A percentile compares a stretch with the other conserved stretches of the same genome.
phyloP scores from a whole-genome alignment of 805 yeast species.

The Saturnispora sanitii region DNA sequence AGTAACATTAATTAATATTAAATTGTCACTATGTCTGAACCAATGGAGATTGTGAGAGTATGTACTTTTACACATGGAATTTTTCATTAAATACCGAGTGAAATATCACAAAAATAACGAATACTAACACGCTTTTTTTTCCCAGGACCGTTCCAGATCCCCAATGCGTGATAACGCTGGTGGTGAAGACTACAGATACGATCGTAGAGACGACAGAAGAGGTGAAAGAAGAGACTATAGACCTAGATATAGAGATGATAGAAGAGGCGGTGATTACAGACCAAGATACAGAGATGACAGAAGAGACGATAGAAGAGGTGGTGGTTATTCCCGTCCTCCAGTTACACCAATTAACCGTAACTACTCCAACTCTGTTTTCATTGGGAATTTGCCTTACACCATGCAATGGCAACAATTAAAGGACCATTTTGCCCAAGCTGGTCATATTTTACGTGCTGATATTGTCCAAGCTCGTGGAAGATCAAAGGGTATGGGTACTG shows the following conservation, averaged over 20 bases:
- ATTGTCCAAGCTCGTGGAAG: slow-evolving; percentile 70
- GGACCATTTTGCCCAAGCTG: slow-evolving; percentile 48
- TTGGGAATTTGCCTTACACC: slow-evolving; percentile 65
- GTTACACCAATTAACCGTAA: slow-evolving; percentile 39
- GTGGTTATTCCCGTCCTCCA: slow-evolving; percentile 9
- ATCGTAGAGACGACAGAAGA: slow-evolving; percentile 20
- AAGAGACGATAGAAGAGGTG: slow-evolving; percentile 21
- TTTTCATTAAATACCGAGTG: background rate
- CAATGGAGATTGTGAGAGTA: slow-evolving; percentile 58
- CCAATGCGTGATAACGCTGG: slow-evolving; percentile 20
- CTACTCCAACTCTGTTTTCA: slow-evolving; percentile 58
- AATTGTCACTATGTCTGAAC: slow-evolving; percentile 34
- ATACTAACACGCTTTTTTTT: background rate
- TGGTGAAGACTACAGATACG: slow-evolving; percentile 10
- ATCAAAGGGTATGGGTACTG: slow-evolving; percentile 86
- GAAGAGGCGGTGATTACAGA: slow-evolving; percentile 8
- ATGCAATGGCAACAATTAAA: slow-evolving; percentile 50
- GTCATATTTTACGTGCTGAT: slow-evolving; percentile 71
- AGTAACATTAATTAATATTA: background rate
- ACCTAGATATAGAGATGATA: slow-evolving; percentile 8
- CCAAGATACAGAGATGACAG: slow-evolving; percentile 15
- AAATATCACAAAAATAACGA: too few relatives aligned
- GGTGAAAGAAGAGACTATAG: slow-evolving; percentile 23
- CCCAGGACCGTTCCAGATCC: slow-evolving; percentile 25
- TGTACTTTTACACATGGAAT: background rate